phyloP scores from a whole-genome alignment of 257 asterid genomes.

The Eucommia ulmoides region DNA sequence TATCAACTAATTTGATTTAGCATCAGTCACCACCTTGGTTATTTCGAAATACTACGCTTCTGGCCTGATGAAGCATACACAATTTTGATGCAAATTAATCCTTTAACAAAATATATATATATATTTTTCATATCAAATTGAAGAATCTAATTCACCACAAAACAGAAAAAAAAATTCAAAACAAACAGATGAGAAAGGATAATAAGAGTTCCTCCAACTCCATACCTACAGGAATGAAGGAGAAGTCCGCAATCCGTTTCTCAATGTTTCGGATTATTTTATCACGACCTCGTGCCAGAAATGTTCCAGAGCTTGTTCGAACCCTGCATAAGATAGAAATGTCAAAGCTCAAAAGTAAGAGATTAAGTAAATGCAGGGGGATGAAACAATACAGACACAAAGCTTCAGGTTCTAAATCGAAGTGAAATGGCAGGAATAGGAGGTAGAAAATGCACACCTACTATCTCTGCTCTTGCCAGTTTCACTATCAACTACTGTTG shows the following conservation, averaged over 20 bases:
- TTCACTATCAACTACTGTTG: constrained; percentile 76
- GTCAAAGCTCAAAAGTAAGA: not conserved
- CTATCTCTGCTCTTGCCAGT: constrained; percentile 92
- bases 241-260: constrained; percentile 89
- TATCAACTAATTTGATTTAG: too few species aligned
- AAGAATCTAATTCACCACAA: too few species aligned
- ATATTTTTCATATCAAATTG: too few species aligned
- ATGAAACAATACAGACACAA: not conserved
- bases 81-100: too few species aligned
- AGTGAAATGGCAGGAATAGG: constrained; percentile 6
- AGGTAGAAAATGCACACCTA: constrained; percentile 37
- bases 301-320: constrained; percentile 97
- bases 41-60: too few species aligned
- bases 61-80: too few species aligned
- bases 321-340: constrained; percentile 35
- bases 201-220: constrained; percentile 8
- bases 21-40: too few species aligned
- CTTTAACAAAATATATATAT: too few species aligned
- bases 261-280: constrained; percentile 64
- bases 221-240: constrained; percentile 93
- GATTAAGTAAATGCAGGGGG: not conserved
- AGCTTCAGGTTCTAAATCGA: not conserved
- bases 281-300: constrained; percentile 82
- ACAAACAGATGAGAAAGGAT: too few species aligned
- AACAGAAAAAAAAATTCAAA: too few species aligned